Percentiles rank a stretch among this genome's conserved stretches.
Conservation (phyloP, 73 alveolate species). For the Tetrahymena thermophila region DNA sequence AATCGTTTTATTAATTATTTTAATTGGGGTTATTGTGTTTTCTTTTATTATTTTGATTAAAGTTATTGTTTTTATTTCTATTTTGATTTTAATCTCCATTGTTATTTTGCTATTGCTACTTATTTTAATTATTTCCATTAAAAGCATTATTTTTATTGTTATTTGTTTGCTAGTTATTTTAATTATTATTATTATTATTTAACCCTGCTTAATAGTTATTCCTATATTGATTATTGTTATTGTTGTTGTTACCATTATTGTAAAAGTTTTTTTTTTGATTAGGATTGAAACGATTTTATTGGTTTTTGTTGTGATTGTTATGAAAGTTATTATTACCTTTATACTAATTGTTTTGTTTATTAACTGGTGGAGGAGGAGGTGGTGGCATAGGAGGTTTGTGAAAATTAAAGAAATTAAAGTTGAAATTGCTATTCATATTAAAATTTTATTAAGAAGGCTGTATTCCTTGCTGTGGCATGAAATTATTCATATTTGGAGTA, state of each 20-base stretch:
- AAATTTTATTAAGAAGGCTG: neutral
- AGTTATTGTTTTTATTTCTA: neutral
- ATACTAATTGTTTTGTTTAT: neutral
- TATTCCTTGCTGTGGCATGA: neutral
- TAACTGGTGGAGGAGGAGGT: neutral
- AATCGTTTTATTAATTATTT: neutral
- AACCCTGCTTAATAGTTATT: neutral
- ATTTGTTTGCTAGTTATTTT: neutral
- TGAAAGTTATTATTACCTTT: neutral
- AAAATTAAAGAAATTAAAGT: neutral
- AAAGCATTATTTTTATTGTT: neutral
- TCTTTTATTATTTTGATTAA: neutral
- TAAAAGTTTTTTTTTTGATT: neutral
- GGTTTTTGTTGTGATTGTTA: neutral
- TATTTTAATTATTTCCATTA: neutral
- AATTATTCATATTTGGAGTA: neutral
- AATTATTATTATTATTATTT: no score
- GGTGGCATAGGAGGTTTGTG: neutral
- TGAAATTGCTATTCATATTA: neutral
- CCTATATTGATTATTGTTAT: neutral
- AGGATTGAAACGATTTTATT: neutral
- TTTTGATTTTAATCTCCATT: neutral
- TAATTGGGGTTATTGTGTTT: neutral
- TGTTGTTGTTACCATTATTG: neutral
- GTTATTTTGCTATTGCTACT: neutral